These are phyloP conservation scores for Pythium rishiriense DNA, from an alignment of 352 stramenopile species.

Conservation along the genomic window DNA sequence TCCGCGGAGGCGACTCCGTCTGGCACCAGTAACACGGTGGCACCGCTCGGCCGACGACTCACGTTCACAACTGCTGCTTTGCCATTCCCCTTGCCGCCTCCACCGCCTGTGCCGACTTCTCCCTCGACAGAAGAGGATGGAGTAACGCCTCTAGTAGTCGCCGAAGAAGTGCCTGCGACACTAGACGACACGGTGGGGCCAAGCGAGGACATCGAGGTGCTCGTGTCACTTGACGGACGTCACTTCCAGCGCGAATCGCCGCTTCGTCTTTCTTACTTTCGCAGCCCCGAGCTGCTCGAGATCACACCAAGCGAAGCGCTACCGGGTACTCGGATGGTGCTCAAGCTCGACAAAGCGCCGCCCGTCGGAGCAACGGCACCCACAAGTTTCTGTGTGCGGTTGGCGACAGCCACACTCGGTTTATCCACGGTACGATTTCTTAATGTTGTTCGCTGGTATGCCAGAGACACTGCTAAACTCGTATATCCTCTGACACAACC, in stretches of 20 bases:
- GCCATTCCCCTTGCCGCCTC: constrained; percentile 28
- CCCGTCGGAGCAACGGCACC: constrained; percentile 5
- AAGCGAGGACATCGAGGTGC: constrained; percentile 47
- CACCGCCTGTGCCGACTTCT: not conserved
- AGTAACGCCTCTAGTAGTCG: no score
- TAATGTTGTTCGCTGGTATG: not conserved
- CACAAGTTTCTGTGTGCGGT: constrained; percentile 18
- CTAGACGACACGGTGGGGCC: constrained; percentile 4
- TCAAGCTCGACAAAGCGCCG: constrained; percentile 26
- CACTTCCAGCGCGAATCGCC: constrained; percentile 43
- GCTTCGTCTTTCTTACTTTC: constrained; percentile 34
- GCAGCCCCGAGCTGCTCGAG: constrained; percentile 19
- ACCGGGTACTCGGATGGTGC: constrained; percentile 22
- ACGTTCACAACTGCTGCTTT: constrained; percentile 44
- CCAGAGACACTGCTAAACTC: no score
- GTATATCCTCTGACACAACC: no score
- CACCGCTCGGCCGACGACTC: constrained; percentile 30
- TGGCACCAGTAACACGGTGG: not conserved
- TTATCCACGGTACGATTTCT: constrained; percentile 24
- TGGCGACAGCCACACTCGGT: constrained; percentile 24
- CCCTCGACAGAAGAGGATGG: not conserved
- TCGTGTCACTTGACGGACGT: constrained; percentile 50
- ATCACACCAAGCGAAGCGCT: constrained; percentile 27
- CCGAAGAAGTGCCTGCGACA: not conserved
- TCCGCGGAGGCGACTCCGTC: not conserved